Evolutionary conservation across 345 rosid genomes (phyloP).

Genomic region (Bretschneidera sinensis): DNA sequence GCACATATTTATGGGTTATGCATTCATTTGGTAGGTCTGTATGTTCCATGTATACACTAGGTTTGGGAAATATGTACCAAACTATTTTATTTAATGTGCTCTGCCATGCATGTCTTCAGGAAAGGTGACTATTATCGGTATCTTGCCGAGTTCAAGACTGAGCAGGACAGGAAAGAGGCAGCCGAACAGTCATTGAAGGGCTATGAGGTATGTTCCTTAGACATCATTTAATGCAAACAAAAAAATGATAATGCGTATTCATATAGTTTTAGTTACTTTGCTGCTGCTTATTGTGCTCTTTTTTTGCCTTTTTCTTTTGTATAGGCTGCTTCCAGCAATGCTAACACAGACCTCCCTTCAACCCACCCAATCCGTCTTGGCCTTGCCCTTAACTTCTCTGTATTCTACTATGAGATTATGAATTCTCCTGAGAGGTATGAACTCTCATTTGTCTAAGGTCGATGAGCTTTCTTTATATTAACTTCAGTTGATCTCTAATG

Average conservation of each 20-base stretch:
- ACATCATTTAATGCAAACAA: neutral
- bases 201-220: slow-evolving; percentile 60
- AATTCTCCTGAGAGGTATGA: slow-evolving; percentile 93
- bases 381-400: slow-evolving; percentile 98
- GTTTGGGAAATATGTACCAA: neutral
- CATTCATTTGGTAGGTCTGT: neutral
- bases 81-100: neutral
- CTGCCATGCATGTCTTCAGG: slow-evolving; percentile 35
- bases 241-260: neutral
- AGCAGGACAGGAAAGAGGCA: slow-evolving; percentile 86
- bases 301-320: neutral
- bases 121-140: slow-evolving; percentile 94
- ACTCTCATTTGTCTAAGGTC: neutral
- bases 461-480: slow-evolving; percentile 1
- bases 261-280: neutral
- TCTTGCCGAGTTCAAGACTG: slow-evolving; percentile 92
- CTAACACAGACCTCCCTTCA: slow-evolving; percentile 89
- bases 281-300: neutral
- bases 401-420: slow-evolving; percentile 97
- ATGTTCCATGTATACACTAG: neutral
- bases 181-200: slow-evolving; percentile 88
- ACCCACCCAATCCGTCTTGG: slow-evolving; percentile 99
- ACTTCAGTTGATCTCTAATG: neutral
- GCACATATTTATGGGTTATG: too few relatives aligned
- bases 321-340: slow-evolving; percentile 85